Conservation (phyloP, 1,284 basidiomycete genomes). For the Ustilago sp. region DNA sequence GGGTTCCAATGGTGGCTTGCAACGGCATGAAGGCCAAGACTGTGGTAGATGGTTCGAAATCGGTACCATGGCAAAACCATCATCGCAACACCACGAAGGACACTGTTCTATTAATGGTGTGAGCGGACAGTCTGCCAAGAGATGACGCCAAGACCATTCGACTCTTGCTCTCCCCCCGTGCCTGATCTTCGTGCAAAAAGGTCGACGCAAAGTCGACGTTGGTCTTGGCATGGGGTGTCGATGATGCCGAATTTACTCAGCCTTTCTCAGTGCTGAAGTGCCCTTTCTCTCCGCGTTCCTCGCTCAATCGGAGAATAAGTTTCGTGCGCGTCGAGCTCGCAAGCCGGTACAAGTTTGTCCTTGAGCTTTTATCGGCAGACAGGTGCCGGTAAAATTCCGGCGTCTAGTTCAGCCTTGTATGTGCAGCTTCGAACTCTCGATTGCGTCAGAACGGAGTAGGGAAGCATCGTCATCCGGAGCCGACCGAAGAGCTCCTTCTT, state of each 20-base stretch:
- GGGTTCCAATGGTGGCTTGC: neutral
- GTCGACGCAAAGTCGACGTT: conserved; percentile 16
- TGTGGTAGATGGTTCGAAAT: conserved; percentile 9
- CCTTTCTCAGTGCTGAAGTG: conserved; percentile 1
- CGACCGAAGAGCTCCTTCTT: neutral
- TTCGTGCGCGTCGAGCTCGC: conserved; percentile 5
- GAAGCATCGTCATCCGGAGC: conserved; percentile 6
- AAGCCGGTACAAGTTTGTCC: neutral
- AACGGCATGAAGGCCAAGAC: conserved; percentile 22
- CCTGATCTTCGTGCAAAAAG: neutral
- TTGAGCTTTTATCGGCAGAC: neutral
- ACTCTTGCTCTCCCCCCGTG: conserved; percentile 40
- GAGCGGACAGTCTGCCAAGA: conserved; percentile 25
- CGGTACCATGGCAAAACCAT: neutral
- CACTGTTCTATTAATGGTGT: neutral
- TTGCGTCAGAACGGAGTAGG: neutral
- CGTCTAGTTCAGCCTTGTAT: neutral
- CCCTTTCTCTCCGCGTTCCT: conserved; percentile 4
- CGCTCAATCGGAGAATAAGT: conserved; percentile 28
- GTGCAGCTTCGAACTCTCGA: neutral
- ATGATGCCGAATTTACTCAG: conserved; percentile 6
- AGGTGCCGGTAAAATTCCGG: conserved; percentile 2
- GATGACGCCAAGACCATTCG: conserved; percentile 11
- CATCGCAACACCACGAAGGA: neutral
- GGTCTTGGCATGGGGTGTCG: conserved; percentile 39